Percentiles rank a stretch among this genome's conserved stretches.
Conservation (phyloP, 805 yeast genomes). For the Starmera amethionina region DNA sequence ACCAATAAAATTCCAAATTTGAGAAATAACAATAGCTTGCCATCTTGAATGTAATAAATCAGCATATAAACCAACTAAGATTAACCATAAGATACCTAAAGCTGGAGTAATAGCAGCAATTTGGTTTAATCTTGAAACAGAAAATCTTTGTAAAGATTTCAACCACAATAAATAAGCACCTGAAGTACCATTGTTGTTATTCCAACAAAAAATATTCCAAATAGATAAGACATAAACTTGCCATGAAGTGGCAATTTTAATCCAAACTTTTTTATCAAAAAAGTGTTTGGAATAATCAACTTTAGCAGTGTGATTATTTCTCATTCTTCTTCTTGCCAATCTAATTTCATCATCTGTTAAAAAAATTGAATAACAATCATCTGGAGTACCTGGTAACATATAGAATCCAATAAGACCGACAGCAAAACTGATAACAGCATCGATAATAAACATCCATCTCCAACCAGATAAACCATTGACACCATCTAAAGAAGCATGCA, state of each 20-base stretch:
- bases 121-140: conserved; percentile 32
- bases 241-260: conserved; percentile 41
- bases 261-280: conserved; percentile 40
- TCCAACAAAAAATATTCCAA: conserved; percentile 48
- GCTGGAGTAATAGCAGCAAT: conserved; percentile 45
- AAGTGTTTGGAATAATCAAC: conserved; percentile 19
- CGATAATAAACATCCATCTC: conserved; percentile 63
- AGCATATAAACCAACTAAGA: conserved; percentile 23
- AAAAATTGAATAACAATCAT: conserved; percentile 39
- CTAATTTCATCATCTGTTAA: conserved; percentile 47
- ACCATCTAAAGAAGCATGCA: conserved; percentile 31
- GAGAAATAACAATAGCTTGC: conserved; percentile 43
- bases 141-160: conserved; percentile 26
- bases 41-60: conserved; percentile 43
- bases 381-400: conserved; percentile 57
- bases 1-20: conserved; percentile 40
- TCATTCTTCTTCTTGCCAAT: conserved; percentile 36
- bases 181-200: conserved; percentile 39
- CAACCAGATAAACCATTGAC: conserved; percentile 42
- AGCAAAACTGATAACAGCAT: conserved; percentile 47
- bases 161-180: conserved; percentile 48
- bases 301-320: conserved; percentile 22
- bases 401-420: conserved; percentile 48
- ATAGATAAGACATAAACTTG: conserved; percentile 42
- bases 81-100: conserved; percentile 36